A percentile compares a stretch with the other conserved stretches of the same genome.
Evolutionary conservation across 75 land plant species (phyloP).

Genomic region (Chamaecyparis obtusa): DNA sequence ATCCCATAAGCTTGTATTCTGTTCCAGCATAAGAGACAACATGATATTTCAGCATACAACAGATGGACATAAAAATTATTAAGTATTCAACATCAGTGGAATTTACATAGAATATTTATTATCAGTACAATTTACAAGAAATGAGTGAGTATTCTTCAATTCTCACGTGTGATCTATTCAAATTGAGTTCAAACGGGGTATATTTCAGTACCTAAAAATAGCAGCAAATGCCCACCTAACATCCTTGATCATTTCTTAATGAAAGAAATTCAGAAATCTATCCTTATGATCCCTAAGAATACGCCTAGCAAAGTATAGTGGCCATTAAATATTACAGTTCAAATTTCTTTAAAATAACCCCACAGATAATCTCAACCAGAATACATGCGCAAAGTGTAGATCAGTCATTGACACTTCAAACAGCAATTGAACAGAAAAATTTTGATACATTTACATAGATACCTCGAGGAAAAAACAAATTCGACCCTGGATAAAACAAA

Average conservation of each 20-base stretch:
- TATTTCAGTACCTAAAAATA: not conserved
- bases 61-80: not conserved
- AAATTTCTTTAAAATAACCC: not conserved
- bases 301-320: not conserved
- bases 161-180: not conserved
- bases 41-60: not conserved
- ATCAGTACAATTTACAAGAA: not conserved
- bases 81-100: not conserved
- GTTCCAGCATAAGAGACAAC: constrained; percentile 19
- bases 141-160: not conserved
- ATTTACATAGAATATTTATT: not conserved
- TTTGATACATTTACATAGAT: not conserved
- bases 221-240: not conserved
- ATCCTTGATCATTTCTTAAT: not conserved
- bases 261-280: not conserved
- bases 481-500: not conserved
- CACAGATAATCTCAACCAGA: not conserved
- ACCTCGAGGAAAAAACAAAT: too few species aligned
- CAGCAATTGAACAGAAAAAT: not conserved
- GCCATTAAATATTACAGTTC: not conserved
- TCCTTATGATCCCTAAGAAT: not conserved
- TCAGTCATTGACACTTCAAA: not conserved
- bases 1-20: constrained; percentile 86
- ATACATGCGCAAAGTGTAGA: not conserved
- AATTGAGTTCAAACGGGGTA: not conserved